phyloP scores from a whole-genome alignment of 2,329 filamentous ascomycete species.

The Eutypa lata region DNA sequence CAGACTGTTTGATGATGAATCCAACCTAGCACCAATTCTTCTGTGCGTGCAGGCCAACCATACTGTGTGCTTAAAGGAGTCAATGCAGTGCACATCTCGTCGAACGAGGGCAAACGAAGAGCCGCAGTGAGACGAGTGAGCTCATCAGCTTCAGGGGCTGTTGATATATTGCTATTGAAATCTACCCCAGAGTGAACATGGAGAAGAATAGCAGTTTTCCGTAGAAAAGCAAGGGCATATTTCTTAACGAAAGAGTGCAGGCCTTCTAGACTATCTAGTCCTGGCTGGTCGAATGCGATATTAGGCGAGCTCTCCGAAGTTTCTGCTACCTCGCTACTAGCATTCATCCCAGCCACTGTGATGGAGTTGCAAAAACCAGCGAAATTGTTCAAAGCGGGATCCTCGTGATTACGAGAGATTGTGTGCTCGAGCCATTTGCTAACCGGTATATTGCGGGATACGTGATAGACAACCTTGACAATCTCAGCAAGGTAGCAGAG shows the following conservation, averaged over 20 bases:
- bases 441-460: slow-evolving; percentile 52
- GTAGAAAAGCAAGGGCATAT: slow-evolving; percentile 86
- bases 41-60: slow-evolving; percentile 48
- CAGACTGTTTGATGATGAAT: slow-evolving; percentile 59
- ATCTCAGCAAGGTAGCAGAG: slow-evolving; percentile 91
- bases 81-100: slow-evolving; percentile 69
- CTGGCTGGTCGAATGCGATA: slow-evolving; percentile 52
- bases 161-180: slow-evolving; percentile 68
- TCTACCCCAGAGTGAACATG: slow-evolving; percentile 87
- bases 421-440: slow-evolving; percentile 47
- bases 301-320: slow-evolving; percentile 34
- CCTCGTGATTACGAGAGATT: slow-evolving; percentile 38
- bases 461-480: slow-evolving; percentile 69
- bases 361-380: slow-evolving; percentile 52
- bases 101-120: slow-evolving; percentile 73
- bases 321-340: slow-evolving; percentile 33
- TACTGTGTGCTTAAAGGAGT: slow-evolving; percentile 40
- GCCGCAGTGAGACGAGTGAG: slow-evolving; percentile 75
- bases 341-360: slow-evolving; percentile 42
- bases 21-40: slow-evolving; percentile 63
- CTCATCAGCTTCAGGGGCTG: slow-evolving; percentile 67
- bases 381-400: slow-evolving; percentile 51
- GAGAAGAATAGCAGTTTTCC: slow-evolving; percentile 79
- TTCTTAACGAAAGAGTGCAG: slow-evolving; percentile 65
- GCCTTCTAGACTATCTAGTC: slow-evolving; percentile 49